Evolutionary conservation across 2,329 filamentous ascomycete species (phyloP), one percentile per base, ranked within the genome.

Genomic region (Nigrospora osmanthi): DNA sequence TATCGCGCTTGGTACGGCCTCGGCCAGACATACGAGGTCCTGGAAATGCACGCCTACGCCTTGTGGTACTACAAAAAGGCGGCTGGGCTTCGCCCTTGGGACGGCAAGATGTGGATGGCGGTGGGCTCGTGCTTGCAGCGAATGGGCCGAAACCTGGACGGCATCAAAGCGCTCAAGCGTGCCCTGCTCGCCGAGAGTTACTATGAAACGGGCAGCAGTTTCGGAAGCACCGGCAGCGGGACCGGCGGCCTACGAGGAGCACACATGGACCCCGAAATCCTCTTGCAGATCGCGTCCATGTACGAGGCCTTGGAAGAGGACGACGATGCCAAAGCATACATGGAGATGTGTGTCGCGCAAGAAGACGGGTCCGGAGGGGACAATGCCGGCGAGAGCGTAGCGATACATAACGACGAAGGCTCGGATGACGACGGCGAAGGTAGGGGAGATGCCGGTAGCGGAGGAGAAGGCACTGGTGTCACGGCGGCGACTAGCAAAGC

Each of bases 101-200:
- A 98, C 55, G 88, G 90, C 0, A 97, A 97, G 65, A 95, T 98
- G 87, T 98, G 93, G 93, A 86, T 93, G 71, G 93, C 93, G 0
- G 89, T 98, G 6, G 93, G 88, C 11, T 87, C 87, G 32, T 96
- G 91, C 61, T 83, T 95, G 51, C 85, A 91, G 49, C 91, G 90
- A 61, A 94, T 96, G 76, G 85, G 83, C 43, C 82, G 90, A 44
- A 74, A 88, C 42, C 77, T 83, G n/a, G 90, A 96, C 55, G 91
- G 89, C 30, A 96, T 98, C 64, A 93, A 95, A 58, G 89, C 93
- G 0, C 81, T 95, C 55, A 98, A 98, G 62, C 85, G 93, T 34
- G 93, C 93, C 0, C 71, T 98, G 9, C 79, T 93, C 1, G 89
- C 90, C 1, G 89, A 94, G 44, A 88, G 85, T 42, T 91, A 90